These are phyloP conservation scores for Fusarium verrucosum DNA, from an alignment of 2,329 filamentous ascomycete genomes.

Conservation along the genomic window DNA sequence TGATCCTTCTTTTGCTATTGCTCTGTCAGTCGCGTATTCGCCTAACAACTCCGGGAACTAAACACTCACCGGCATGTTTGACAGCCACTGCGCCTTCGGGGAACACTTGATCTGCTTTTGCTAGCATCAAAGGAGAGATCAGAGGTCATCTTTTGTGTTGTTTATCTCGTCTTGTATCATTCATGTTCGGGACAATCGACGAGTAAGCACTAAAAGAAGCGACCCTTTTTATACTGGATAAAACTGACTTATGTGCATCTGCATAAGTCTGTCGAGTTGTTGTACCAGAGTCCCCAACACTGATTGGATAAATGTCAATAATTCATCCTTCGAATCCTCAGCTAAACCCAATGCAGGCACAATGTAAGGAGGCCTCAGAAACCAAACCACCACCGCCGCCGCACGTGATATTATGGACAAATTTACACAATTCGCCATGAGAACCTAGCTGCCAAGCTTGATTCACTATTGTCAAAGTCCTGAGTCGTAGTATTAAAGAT, in stretches of 20 bases:
- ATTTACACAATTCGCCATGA: too few species aligned
- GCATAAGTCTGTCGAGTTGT: background rate
- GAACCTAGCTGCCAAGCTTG: too few species aligned
- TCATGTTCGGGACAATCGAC: background rate
- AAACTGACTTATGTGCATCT: background rate
- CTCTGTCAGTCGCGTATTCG: background rate
- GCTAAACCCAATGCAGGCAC: background rate
- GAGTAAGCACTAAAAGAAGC: slow-evolving; percentile 9
- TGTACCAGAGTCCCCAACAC: background rate
- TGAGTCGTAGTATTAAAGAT: background rate
- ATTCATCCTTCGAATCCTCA: background rate
- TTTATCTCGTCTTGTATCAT: background rate
- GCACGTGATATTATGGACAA: background rate
- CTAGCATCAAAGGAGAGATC: background rate
- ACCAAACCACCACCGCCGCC: background rate
- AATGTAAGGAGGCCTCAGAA: slow-evolving; percentile 8
- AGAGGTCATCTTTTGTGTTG: background rate
- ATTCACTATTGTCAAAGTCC: fast-evolving
- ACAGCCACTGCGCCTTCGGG: slow-evolving; percentile 8
- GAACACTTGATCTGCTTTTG: background rate
- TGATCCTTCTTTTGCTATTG: slow-evolving; percentile 12
- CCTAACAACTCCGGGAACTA: too few species aligned
- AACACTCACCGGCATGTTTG: slow-evolving; percentile 16
- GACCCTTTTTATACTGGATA: too few species aligned
- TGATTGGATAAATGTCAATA: background rate